Evolutionary conservation across 306 rosid species (phyloP), one percentile per base, ranked within the genome.

Genomic region (Cyamopsis tetragonoloba): DNA sequence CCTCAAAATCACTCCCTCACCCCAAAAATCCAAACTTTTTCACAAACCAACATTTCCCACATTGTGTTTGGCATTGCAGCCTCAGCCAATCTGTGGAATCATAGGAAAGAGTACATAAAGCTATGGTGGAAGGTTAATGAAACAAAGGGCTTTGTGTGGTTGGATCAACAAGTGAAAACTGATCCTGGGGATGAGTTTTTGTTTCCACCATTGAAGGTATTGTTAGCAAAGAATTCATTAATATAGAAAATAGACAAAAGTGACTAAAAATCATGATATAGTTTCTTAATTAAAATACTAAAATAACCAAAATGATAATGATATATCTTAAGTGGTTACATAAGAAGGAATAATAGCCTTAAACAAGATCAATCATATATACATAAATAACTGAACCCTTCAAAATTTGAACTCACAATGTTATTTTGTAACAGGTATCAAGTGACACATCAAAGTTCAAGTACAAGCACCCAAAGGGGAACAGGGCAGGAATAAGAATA

Each of bases 61-160:
- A 58, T 89, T 43, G 91, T 85, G 4, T 89, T 89, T 39, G 89
- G 95, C 68, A 81, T 85, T 35, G 93, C 68, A 27, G 86, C 91
- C 8, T 83, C 89, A 0, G 65, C 91, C 7, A 81, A 68, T 8
- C 79, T 85, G 4, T 89, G 89, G 89, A 60, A 12, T 2, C 79
- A 78, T 6, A 73, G 96, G 11, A 89, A 89, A 49, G 73, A 79
- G 30, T 83, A 81, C 82, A 74, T 89, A 9, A 87, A 85, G 54
- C 70, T 76, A 10, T 89, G 91, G 95, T 89, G 96, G 89, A 77
- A 47, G 56, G 79, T 83, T 1, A 66, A 73, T 7, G 71, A 72
- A 30, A 89, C 80, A 83, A 58, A 86, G 43, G 96, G 91, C 5
- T 42, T 41, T 9, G 84, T 83, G 3, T 87, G 96, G 96, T 23